Evolutionary conservation across 163 green algal genomes (phyloP).

Genomic region (Chlamydomonas reinhardtii): DNA sequence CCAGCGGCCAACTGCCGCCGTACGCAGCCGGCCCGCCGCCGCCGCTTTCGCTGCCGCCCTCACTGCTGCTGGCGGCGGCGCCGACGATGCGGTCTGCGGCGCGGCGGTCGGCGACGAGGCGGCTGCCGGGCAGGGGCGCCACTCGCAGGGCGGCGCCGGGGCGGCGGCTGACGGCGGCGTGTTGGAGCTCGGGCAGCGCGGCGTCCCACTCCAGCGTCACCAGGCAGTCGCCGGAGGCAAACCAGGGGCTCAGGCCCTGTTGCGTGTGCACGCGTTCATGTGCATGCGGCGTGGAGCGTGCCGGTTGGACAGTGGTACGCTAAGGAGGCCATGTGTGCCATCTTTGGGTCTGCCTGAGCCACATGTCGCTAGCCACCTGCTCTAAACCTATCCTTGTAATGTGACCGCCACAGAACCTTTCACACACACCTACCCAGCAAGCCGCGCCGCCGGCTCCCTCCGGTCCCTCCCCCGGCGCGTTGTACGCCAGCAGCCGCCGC

Average conservation of each 20-base stretch:
- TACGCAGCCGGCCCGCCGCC: background rate
- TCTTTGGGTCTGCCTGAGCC: too few species aligned
- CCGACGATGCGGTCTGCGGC: background rate
- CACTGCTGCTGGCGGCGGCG: background rate
- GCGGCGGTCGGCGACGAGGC: background rate
- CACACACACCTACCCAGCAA: too few species aligned
- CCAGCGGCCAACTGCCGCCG: background rate
- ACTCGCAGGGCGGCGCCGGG: background rate
- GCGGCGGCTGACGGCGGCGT: background rate
- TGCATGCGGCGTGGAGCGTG: too few species aligned
- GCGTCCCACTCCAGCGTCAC: conserved; percentile 19
- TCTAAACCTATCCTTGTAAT: too few species aligned
- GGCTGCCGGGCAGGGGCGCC: conserved; percentile 17
- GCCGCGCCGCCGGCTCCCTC: background rate
- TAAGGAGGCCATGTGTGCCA: too few species aligned
- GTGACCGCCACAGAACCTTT: too few species aligned
- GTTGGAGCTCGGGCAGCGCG: background rate
- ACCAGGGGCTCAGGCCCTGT: background rate
- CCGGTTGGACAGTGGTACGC: too few species aligned
- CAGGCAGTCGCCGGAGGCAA: background rate
- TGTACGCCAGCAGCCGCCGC: background rate
- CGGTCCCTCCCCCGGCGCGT: background rate
- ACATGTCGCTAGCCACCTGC: too few species aligned
- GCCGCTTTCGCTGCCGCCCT: too few species aligned
- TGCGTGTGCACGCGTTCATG: too few species aligned